Evolutionary conservation across 192 early-diverging fungal genomes (phyloP).

Genomic region (Coemansia asiatica): DNA sequence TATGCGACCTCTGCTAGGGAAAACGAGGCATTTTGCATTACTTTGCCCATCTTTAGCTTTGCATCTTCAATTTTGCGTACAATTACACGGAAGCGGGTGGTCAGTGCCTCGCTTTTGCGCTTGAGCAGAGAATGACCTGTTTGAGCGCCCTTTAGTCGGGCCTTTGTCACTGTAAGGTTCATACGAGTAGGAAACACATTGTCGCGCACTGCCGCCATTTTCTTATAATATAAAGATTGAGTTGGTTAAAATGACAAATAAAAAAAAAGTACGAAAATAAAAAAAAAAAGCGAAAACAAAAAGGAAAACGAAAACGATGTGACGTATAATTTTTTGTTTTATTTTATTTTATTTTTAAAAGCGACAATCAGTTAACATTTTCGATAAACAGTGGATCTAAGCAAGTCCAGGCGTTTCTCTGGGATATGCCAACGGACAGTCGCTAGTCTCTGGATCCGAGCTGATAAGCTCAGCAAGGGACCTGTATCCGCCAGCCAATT

Average conservation of each 20-base stretch:
- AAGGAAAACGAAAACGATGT: conserved; percentile 5
- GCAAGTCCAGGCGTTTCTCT: neutral
- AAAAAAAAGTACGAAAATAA: neutral
- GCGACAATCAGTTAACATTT: too few species aligned
- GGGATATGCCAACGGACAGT: conserved; percentile 7
- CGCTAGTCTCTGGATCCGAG: conserved; percentile 14
- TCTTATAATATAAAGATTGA: conserved; percentile 7
- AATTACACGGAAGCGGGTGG: conserved; percentile 91
- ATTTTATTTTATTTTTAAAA: too few species aligned
- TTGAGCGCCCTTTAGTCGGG: conserved; percentile 93
- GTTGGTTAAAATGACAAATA: conserved; percentile 1
- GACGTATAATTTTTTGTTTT: neutral
- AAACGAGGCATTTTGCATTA: conserved; percentile 97
- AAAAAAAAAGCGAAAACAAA: conserved; percentile 1
- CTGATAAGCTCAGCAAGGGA: conserved; percentile 15
- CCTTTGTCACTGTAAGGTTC: conserved; percentile 95
- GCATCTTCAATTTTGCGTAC: conserved; percentile 97
- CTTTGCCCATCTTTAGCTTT: conserved; percentile 97
- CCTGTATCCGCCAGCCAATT: neutral
- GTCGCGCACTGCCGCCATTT: conserved; percentile 73
- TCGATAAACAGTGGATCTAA: too few species aligned
- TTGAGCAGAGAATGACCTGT: conserved; percentile 98
- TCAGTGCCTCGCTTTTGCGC: conserved; percentile 95
- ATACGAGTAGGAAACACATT: conserved; percentile 97
- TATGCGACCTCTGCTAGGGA: conserved; percentile 97